Evolutionary conservation across 345 rosid species (phyloP).

Genomic region (Eutrema japonicum): DNA sequence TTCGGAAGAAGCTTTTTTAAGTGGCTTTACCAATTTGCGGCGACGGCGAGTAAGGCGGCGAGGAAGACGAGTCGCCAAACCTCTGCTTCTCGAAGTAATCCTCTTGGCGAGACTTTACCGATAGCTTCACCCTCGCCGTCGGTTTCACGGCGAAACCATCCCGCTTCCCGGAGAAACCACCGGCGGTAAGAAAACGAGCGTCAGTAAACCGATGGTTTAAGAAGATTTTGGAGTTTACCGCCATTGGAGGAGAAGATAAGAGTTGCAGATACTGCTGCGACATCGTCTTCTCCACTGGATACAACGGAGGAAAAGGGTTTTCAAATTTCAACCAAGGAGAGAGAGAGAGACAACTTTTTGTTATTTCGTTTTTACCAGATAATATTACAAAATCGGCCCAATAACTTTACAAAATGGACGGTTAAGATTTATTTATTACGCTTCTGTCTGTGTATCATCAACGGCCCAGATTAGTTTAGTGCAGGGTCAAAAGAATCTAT

Average conservation of each 20-base stretch:
- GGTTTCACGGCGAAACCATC: conserved; percentile 34
- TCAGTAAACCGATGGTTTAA: conserved; percentile 30
- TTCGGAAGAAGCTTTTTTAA: not conserved
- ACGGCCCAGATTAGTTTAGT: conserved; percentile 33
- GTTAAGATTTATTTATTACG: conserved; percentile 15
- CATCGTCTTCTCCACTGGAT: conserved; percentile 35
- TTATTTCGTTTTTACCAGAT: not conserved
- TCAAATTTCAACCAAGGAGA: not conserved
- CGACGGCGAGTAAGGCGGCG: conserved; percentile 31
- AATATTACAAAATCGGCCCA: conserved; percentile 4
- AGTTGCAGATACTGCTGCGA: conserved; percentile 30
- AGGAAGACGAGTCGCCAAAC: conserved; percentile 43
- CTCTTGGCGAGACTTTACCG: conserved; percentile 63
- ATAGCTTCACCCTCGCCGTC: conserved; percentile 40
- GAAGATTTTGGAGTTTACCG: conserved; percentile 47
- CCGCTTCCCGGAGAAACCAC: conserved; percentile 29
- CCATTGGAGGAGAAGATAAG: conserved; percentile 44
- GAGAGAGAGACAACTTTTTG: not conserved
- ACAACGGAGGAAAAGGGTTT: conserved; percentile 31
- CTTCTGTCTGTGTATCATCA: not conserved
- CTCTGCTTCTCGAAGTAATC: conserved; percentile 58
- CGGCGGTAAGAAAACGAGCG: conserved; percentile 8
- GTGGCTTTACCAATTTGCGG: conserved; percentile 40
- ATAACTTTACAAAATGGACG: not conserved
- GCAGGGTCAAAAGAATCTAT: conserved; percentile 13